A percentile compares a stretch with the other conserved stretches of the same genome.
phyloP scores from a whole-genome alignment of 495 filamentous ascomycete species.

The Penicillium argentinense region DNA sequence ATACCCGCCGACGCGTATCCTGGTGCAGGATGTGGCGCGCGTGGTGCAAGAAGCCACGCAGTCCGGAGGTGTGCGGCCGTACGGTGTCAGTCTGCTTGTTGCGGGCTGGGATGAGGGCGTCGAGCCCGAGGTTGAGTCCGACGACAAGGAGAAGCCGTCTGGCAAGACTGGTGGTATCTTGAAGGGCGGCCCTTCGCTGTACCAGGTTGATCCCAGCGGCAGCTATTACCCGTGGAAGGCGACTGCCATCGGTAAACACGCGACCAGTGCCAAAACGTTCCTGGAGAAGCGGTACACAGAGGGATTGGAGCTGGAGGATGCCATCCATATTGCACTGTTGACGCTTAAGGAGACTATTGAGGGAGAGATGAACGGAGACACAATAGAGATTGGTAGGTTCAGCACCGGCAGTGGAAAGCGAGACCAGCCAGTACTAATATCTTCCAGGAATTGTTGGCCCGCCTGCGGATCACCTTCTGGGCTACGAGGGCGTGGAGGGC shows the following conservation, averaged over 20 bases:
- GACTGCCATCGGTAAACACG: slow-evolving; percentile 97
- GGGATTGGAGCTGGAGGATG: slow-evolving; percentile 95
- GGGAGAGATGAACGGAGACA: slow-evolving; percentile 98
- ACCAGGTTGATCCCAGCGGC: slow-evolving; percentile 96
- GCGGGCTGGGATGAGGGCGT: slow-evolving; percentile 98
- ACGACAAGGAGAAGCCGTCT: slow-evolving; percentile 61
- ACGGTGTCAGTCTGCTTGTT: slow-evolving; percentile 91
- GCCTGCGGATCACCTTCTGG: slow-evolving; percentile 87
- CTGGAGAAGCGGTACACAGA: slow-evolving; percentile 98
- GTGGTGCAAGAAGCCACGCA: slow-evolving; percentile 99
- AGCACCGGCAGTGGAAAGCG: background rate
- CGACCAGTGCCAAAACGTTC: slow-evolving; percentile 97
- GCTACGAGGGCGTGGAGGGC: slow-evolving; percentile 88
- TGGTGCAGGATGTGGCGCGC: slow-evolving; percentile 96
- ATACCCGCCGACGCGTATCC: slow-evolving; percentile 96
- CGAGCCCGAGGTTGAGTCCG: slow-evolving; percentile 61
- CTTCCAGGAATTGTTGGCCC: slow-evolving; percentile 84
- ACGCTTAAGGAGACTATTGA: slow-evolving; percentile 99
- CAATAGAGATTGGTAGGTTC: slow-evolving; percentile 90
- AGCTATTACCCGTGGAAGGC: slow-evolving; percentile 99
- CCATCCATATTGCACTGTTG: slow-evolving; percentile 95
- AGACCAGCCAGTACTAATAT: slow-evolving; percentile 3
- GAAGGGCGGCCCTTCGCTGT: slow-evolving; percentile 94
- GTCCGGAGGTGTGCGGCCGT: slow-evolving; percentile 95
- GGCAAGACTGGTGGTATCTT: slow-evolving; percentile 91